phyloP scores from a whole-genome alignment of 345 rosid species.

The Trapa bicornis region DNA sequence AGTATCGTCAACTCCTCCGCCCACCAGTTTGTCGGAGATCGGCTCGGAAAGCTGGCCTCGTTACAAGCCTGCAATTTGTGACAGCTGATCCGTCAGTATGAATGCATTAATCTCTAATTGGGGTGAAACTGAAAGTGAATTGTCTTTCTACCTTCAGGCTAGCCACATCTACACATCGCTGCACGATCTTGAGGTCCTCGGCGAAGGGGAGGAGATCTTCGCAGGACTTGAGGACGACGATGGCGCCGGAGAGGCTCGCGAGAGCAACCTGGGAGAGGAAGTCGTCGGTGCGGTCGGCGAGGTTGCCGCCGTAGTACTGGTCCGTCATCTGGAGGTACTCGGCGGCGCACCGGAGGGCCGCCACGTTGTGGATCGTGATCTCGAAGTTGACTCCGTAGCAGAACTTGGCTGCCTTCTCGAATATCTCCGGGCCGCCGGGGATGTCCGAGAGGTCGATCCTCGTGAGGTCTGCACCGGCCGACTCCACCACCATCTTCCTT shows the following conservation, averaged over 20 bases:
- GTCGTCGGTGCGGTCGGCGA: conserved; percentile 74
- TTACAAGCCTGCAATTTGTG: conserved; percentile 42
- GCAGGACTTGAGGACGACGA: conserved; percentile 75
- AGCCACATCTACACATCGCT: conserved; percentile 54
- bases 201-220: conserved; percentile 66
- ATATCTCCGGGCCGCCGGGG: conserved; percentile 87
- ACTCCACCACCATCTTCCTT: conserved; percentile 63
- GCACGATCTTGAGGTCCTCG: conserved; percentile 56
- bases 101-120: too few species aligned
- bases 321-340: conserved; percentile 87
- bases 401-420: conserved; percentile 89
- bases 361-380: conserved; percentile 85
- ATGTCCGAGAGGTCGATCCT: conserved; percentile 51
- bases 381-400: conserved; percentile 95
- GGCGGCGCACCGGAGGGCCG: conserved; percentile 78
- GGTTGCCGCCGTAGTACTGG: conserved; percentile 54
- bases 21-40: conserved; percentile 96
- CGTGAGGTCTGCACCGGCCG: conserved; percentile 45
- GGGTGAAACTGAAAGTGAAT: neutral
- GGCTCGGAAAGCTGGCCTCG: conserved; percentile 72
- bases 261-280: conserved; percentile 76
- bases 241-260: conserved; percentile 73
- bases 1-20: conserved; percentile 78
- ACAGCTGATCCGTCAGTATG: too few species aligned
- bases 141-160: conserved; percentile 35